phyloP scores from a whole-genome alignment of 148 eudicot genomes.

The Rhododendron mucronatum region DNA sequence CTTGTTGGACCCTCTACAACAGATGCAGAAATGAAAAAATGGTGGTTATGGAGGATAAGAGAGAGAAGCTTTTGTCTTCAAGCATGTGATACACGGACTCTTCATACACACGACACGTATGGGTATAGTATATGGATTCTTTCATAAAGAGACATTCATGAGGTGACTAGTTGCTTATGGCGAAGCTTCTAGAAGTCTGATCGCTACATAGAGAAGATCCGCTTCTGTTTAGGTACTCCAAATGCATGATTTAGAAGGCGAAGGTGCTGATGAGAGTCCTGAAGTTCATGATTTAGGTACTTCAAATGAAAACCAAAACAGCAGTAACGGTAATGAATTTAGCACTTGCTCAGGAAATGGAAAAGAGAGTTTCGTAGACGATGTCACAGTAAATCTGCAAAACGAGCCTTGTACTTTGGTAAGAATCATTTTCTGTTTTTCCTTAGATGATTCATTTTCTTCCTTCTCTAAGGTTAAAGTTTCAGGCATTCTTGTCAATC shows the following conservation, averaged over 20 bases:
- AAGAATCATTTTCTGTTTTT: not conserved
- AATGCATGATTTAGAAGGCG: constrained; percentile 5
- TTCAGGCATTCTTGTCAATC: constrained; percentile 17
- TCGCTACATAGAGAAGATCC: not conserved
- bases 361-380: constrained; percentile 19
- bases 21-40: not conserved
- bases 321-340: constrained; percentile 15
- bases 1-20: not conserved
- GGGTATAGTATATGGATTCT: not conserved
- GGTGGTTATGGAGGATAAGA: not conserved
- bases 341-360: constrained; percentile 24
- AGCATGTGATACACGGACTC: not conserved
- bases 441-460: not conserved
- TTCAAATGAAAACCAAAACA: constrained; percentile 26
- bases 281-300: constrained; percentile 44
- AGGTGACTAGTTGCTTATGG: not conserved
- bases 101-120: not conserved
- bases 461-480: not conserved
- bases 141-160: not conserved
- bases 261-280: constrained; percentile 50
- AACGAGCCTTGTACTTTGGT: constrained; percentile 23
- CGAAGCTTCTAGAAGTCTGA: not conserved
- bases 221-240: not conserved
- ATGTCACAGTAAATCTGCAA: constrained; percentile 11
- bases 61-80: not conserved